Conservation (phyloP, 2,329 filamentous ascomycete species). For the Botryosphaeria dothidea region DNA sequence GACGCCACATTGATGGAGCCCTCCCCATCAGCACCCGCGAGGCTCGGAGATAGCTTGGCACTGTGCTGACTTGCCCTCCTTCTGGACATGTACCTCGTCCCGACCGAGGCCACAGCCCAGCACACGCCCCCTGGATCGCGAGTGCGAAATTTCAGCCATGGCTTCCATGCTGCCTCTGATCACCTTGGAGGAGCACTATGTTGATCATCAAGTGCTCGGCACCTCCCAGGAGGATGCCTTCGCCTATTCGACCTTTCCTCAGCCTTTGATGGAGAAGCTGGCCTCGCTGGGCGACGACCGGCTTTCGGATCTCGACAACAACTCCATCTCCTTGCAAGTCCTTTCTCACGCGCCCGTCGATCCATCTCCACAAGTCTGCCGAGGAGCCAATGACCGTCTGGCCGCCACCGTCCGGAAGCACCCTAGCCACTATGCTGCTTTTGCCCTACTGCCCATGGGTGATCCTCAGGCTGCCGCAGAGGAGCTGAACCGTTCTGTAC, state of each 20-base stretch:
- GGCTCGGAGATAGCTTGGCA: constrained; percentile 13
- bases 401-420: constrained; percentile 7
- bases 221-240: constrained; percentile 12
- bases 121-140: constrained; percentile 7
- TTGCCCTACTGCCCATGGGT: constrained; percentile 41
- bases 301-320: constrained; percentile 15
- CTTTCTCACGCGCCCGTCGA: constrained; percentile 18
- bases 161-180: constrained; percentile 15
- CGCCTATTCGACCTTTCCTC: constrained; percentile 3
- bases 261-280: constrained; percentile 13
- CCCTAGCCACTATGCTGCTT: constrained; percentile 44
- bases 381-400: constrained; percentile 17
- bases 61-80: constrained; percentile 6
- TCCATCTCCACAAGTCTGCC: constrained; percentile 13
- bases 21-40: constrained; percentile 6
- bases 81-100: background rate
- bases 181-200: constrained; percentile 17
- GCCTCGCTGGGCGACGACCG: constrained; percentile 17
- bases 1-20: constrained; percentile 12
- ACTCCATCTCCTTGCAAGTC: constrained; percentile 17
- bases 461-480: constrained; percentile 33
- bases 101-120: background rate
- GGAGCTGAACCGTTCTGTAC: constrained; percentile 32
- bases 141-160: background rate
- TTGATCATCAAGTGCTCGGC: constrained; percentile 9